Base-by-base conservation (phyloP, 768 basidiomycete species). In the Naematelia encephala region DNA sequence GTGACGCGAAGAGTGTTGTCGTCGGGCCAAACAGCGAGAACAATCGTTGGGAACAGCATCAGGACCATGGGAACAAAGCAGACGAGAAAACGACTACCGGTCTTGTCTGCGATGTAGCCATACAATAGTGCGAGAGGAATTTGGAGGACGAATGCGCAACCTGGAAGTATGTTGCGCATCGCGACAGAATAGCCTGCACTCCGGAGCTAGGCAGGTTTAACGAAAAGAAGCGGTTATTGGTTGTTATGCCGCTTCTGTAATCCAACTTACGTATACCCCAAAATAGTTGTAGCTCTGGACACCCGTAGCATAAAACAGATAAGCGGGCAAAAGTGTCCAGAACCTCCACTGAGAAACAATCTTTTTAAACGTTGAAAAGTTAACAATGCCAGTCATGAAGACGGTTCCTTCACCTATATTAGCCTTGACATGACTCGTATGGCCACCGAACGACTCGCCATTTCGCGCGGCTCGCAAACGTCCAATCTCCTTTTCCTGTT, bases 401-500 rank as follows among this genome's bases (percentile, higher is more conserved):
- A n/a, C n/a, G n/a, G n/a, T n/a, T n/a, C n/a, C n/a, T n/a, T n/a
- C n/a, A n/a, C n/a, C n/a, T n/a, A n/a, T n/a, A n/a, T n/a, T n/a
- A n/a, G n/a, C n/a, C n/a, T n/a, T n/a, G n/a, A n/a, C n/a, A n/a
- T n/a, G n/a, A n/a, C n/a, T n/a, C n/a, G n/a, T n/a, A n/a, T n/a
- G n/a, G 10, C 51, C 56, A 14, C 39, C 48, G 26, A 54, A 13
- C 1, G 59, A 47, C 23, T 26, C 53, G 23, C 61, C 62, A 28
- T 56, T 58, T 26, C 46, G 39, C 11, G 62, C 55, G 14, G 29
- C 43, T n/a, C 66, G 63, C 28, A 51, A 25, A n/a, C 26, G 45
- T 22, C 62, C 66, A 12, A 67, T 26, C 23, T 49, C 39, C n/a
- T 58, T 55, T 28, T 67, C 66, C 13, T 47, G 59, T 47, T 67